Base-by-base conservation (phyloP, 202 grass and related monocot genomes). In the Panicum hallii region DNA sequence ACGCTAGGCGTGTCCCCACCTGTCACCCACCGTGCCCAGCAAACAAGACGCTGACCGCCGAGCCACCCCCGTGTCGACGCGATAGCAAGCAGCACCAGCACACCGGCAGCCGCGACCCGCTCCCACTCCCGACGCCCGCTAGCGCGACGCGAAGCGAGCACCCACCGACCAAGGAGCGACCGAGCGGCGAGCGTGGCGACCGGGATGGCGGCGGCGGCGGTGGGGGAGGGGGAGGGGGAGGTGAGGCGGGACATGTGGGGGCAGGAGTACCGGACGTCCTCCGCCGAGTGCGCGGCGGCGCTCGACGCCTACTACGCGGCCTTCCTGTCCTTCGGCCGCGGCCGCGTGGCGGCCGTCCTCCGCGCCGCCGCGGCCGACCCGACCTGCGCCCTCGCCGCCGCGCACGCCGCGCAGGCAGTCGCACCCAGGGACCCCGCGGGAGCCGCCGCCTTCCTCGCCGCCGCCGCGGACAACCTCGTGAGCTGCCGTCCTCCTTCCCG, bases 221-320 rank as follows among this genome's bases (percentile, higher is more conserved):
- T 3, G n/a, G 63, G 4, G 75, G 16, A 12, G 12, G 63, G 4
- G 75, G 16, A 12, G 12, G 22, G 54, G 74, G 70, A 84, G 87
- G 73, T 83, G 58, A 81, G 85, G 73, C 77, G 54, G 82, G 90
- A 92, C 82, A 75, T 87, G 74, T 92, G 90, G 87, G 90, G 87
- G 69, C 85, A 94, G 85, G 52, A 82, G 66, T 89, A 92, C 75
- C 82, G 90, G 47, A 94, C 90, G 60, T 72, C 79, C 9, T 94
- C 93, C 4, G 65, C 65, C 1, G 93, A 71, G 28, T 94, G 93
- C 93, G 82, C 78, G 30, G 87, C 58, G n/a, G 87, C 87, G 75
- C 83, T 94, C 64, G 83, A 94, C 71, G 88, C 77, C 71, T 92
- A 94, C 88, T 94, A 92, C 82, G 75, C 13, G 57, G 79, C 79